Conservation (phyloP, 805 yeast genomes). For the Candida succiphila region DNA sequence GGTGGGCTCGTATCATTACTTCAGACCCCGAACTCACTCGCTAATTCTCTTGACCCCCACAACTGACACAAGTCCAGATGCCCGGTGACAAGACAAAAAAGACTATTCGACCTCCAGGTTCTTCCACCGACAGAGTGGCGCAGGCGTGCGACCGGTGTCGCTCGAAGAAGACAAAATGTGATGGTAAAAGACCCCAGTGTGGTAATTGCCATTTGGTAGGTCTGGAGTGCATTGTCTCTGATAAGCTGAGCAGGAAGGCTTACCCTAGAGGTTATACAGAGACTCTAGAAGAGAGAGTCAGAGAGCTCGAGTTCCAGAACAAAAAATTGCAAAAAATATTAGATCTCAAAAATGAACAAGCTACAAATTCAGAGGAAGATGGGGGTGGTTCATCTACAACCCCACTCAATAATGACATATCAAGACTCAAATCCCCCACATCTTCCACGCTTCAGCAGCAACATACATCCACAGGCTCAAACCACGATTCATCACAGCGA, state of each 20-base stretch:
- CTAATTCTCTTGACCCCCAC: too few relatives aligned
- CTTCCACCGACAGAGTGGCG: conserved; percentile 59
- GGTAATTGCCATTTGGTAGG: conserved; percentile 80
- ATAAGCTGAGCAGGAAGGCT: conserved; percentile 74
- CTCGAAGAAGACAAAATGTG: conserved; percentile 70
- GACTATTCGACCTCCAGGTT: conserved; percentile 61
- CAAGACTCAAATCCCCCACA: not conserved
- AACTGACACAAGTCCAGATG: not conserved
- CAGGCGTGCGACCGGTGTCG: conserved; percentile 91
- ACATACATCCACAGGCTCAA: not conserved
- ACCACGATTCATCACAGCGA: too few relatives aligned
- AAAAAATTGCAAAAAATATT: conserved; percentile 54
- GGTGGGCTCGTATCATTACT: too few relatives aligned
- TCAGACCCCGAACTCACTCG: too few relatives aligned
- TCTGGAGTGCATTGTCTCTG: conserved; percentile 80
- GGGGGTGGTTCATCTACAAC: too few relatives aligned
- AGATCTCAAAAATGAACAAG: conserved; percentile 32
- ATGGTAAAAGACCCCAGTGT: conserved; percentile 67
- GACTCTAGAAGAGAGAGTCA: conserved; percentile 76
- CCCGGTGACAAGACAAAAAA: conserved; percentile 15
- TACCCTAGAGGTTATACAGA: conserved; percentile 92
- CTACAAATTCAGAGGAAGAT: not conserved
- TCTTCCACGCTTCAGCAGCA: not conserved
- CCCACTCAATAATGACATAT: not conserved
- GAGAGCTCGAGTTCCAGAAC: conserved; percentile 78